These are phyloP conservation scores for Hyphopichia pseudoburtonii DNA, from an alignment of 1,139 yeast genomes.

Conservation along the genomic window DNA sequence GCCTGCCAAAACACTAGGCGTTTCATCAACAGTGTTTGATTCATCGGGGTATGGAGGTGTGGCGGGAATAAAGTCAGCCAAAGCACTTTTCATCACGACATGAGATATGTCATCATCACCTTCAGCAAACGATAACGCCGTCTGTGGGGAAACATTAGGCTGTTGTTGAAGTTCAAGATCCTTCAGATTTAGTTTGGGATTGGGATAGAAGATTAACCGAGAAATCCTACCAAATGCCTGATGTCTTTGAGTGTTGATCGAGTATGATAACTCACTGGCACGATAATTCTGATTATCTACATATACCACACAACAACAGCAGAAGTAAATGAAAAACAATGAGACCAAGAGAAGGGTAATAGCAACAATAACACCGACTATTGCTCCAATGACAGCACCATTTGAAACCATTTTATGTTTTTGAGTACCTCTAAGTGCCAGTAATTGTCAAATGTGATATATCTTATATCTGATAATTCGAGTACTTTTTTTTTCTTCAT, in stretches of 20 bases:
- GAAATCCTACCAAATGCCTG: neutral
- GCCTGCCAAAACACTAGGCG: too few species aligned
- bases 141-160: neutral
- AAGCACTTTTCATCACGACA: neutral
- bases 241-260: neutral
- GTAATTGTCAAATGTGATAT: too few species aligned
- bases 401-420: neutral
- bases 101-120: neutral
- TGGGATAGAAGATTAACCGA: neutral
- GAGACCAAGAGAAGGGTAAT: neutral
- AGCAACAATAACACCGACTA: neutral
- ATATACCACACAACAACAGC: neutral
- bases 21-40: too few species aligned
- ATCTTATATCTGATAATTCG: neutral
- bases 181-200: neutral
- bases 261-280: neutral
- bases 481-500: too few species aligned
- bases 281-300: neutral
- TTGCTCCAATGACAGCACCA: neutral
- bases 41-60: too few species aligned
- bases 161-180: neutral
- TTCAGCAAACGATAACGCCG: neutral
- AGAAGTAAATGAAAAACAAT: neutral
- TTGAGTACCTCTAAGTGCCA: too few species aligned
- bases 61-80: too few species aligned